These are phyloP conservation scores for Colletotrichum sp. DNA, from an alignment of 2,329 filamentous ascomycete genomes.

Conservation along the genomic window DNA sequence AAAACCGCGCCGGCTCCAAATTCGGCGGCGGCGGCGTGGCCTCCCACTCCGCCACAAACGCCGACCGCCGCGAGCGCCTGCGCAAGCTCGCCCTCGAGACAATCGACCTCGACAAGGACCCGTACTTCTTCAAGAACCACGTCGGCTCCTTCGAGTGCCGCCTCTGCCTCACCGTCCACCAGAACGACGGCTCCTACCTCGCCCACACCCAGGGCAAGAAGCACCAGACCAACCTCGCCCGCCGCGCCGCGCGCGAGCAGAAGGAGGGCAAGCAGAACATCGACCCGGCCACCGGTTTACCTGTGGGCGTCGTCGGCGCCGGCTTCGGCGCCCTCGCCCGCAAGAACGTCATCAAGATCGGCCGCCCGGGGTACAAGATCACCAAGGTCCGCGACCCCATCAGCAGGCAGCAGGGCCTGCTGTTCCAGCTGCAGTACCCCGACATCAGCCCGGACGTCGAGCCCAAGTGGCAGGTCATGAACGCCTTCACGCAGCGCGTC, in stretches of 20 bases:
- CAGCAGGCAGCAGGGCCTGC: conserved; percentile 84
- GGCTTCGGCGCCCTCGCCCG: conserved; percentile 66
- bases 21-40: conserved; percentile 98
- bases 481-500: conserved; percentile 92
- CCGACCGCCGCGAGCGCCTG: conserved; percentile 94
- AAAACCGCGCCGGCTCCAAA: conserved; percentile 96
- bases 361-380: conserved; percentile 95
- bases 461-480: conserved; percentile 95
- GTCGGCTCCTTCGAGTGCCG: conserved; percentile 98
- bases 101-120: conserved; percentile 99
- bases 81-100: conserved; percentile 98
- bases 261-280: conserved; percentile 80
- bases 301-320: conserved; percentile 78
- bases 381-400: conserved; percentile 92
- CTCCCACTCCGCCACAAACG: conserved; percentile 91
- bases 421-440: conserved; percentile 97
- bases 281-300: conserved; percentile 71
- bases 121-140: conserved; percentile 99
- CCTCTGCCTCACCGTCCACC: conserved; percentile 95
- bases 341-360: conserved; percentile 91
- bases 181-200: conserved; percentile 98
- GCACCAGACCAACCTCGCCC: conserved; percentile 97
- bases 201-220: conserved; percentile 98
- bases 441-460: conserved; percentile 79
- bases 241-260: conserved; percentile 93